Percentiles rank a stretch among this genome's conserved stretches.
phyloP scores from a whole-genome alignment of 768 basidiomycete genomes.

The Lactifluus volemus region DNA sequence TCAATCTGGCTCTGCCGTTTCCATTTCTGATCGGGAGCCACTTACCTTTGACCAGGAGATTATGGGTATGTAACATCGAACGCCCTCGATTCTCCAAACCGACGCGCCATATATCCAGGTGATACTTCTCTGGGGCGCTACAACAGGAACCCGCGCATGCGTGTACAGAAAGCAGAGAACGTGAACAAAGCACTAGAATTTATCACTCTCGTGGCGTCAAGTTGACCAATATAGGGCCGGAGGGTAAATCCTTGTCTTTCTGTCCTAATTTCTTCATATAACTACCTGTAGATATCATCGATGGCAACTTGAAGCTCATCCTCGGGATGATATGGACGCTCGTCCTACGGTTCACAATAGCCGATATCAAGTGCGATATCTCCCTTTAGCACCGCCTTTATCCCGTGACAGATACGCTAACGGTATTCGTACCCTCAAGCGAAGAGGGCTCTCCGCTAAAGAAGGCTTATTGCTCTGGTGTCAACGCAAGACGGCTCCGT shows the following conservation, averaged over 20 bases:
- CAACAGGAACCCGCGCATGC: slow-evolving; percentile 81
- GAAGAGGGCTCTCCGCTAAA: slow-evolving; percentile 97
- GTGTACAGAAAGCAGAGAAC: slow-evolving; percentile 97
- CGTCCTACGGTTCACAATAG: slow-evolving; percentile 94
- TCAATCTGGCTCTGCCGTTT: neutral
- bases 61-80: slow-evolving; percentile 55
- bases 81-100: neutral
- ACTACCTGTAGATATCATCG: slow-evolving; percentile 76
- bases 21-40: neutral
- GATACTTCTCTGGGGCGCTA: slow-evolving; percentile 92
- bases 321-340: slow-evolving; percentile 99
- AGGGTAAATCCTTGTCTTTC: slow-evolving; percentile 43
- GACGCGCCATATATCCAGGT: slow-evolving; percentile 36
- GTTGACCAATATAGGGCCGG: slow-evolving; percentile 95
- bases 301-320: slow-evolving; percentile 96
- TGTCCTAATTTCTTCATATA: slow-evolving; percentile 1
- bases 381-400: neutral
- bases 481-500: slow-evolving; percentile 89
- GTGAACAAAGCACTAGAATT: slow-evolving; percentile 95
- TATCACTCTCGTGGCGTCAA: slow-evolving; percentile 92
- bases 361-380: slow-evolving; percentile 80
- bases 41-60: slow-evolving; percentile 64
- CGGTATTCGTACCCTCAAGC: slow-evolving; percentile 33
- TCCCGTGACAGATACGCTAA: neutral
- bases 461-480: slow-evolving; percentile 97